Evolutionary conservation across 1,139 yeast genomes (phyloP).

Genomic region (Candida glucosophila): DNA sequence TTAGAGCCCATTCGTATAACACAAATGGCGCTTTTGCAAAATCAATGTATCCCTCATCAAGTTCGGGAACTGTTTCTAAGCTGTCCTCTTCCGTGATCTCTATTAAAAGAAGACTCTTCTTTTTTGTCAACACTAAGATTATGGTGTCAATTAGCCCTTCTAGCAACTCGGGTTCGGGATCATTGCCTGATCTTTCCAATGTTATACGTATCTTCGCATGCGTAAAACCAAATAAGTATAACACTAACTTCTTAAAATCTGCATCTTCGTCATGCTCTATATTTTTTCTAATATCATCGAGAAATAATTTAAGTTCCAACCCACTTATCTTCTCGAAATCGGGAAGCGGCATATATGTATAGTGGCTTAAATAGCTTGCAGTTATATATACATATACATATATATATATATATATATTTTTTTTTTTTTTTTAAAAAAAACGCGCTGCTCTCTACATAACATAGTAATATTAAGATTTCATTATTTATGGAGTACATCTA

Average conservation of each 20-base stretch:
- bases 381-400: no score
- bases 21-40: constrained; percentile 2
- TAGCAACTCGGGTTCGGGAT: constrained; percentile 7
- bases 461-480: no score
- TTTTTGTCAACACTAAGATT: constrained; percentile 21
- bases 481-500: no score
- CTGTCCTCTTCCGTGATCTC: constrained; percentile 7
- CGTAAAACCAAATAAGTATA: constrained; percentile 27
- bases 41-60: neutral
- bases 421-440: no score
- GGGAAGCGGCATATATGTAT: constrained; percentile 4
- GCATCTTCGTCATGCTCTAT: constrained; percentile 23
- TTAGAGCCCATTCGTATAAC: constrained; percentile 26
- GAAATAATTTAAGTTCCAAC: constrained; percentile 17
- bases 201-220: constrained; percentile 13
- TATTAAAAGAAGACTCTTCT: constrained; percentile 18
- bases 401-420: no score
- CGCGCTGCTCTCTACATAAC: no score
- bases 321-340: constrained; percentile 3
- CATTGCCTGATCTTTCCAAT: constrained; percentile 5
- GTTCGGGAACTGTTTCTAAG: constrained; percentile 1
- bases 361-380: no score
- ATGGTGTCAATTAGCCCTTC: constrained; percentile 18
- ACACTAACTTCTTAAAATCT: constrained; percentile 27
- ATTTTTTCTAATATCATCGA: constrained; percentile 27